Evolutionary conservation across 805 yeast species (phyloP).

Genomic region (Ogataea kodamae): DNA sequence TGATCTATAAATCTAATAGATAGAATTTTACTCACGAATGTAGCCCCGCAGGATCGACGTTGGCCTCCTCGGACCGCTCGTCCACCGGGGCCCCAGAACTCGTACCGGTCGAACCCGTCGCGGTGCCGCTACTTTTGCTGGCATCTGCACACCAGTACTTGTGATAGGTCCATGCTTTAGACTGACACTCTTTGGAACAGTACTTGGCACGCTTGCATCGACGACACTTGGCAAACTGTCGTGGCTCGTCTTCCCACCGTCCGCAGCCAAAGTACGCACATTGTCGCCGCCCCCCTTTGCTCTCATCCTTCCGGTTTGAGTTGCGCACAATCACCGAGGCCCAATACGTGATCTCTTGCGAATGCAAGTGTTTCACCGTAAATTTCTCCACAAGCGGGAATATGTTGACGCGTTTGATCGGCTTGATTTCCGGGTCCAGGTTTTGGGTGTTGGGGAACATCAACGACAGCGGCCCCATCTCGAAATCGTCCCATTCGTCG

Average conservation of each 20-base stretch:
- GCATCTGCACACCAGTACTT: conserved; percentile 81
- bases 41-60: conserved; percentile 5
- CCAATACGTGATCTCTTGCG: conserved; percentile 89
- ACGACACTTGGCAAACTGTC: conserved; percentile 93
- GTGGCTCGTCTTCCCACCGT: conserved; percentile 85
- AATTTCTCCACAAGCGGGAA: conserved; percentile 92
- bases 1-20: conserved; percentile 4
- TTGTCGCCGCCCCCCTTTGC: conserved; percentile 85
- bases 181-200: conserved; percentile 89
- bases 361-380: conserved; percentile 60
- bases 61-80: conserved; percentile 5
- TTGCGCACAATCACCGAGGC: conserved; percentile 97
- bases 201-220: conserved; percentile 93
- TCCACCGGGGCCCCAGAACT: conserved; percentile 2
- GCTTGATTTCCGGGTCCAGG: conserved; percentile 33
- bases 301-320: conserved; percentile 87
- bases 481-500: conserved; percentile 36
- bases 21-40: conserved; percentile 1
- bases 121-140: conserved; percentile 13
- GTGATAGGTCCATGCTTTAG: conserved; percentile 89
- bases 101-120: conserved; percentile 12
- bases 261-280: conserved; percentile 94
- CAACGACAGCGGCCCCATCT: conserved; percentile 26
- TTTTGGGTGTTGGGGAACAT: conserved; percentile 21
- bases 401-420: conserved; percentile 55